Evolutionary conservation across 768 basidiomycete species (phyloP).

Genomic region (Mycena kentingensis): DNA sequence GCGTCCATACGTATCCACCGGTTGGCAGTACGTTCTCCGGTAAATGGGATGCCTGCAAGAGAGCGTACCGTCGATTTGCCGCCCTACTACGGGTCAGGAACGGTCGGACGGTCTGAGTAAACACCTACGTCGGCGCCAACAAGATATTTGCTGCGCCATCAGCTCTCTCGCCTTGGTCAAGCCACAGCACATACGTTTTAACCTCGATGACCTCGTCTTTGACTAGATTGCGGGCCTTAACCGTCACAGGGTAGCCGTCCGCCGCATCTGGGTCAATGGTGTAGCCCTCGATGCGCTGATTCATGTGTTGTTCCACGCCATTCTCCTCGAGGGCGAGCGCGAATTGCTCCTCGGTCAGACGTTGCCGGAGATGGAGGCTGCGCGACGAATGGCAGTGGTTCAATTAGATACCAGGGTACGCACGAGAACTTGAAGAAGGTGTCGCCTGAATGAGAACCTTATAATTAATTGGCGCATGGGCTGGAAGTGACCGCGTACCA

Average conservation of each 20-base stretch:
- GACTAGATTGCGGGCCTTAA: conserved; percentile 21
- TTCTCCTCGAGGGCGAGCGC: conserved; percentile 16
- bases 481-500: conserved; percentile 1
- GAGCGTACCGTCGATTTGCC: conserved; percentile 23
- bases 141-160: conserved; percentile 22
- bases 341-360: conserved; percentile 22
- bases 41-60: conserved; percentile 16
- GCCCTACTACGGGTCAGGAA: conserved; percentile 8
- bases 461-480: not conserved
- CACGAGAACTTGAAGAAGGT: conserved; percentile 25
- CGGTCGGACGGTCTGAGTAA: not conserved
- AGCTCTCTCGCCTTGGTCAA: no score
- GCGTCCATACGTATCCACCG: conserved; percentile 28
- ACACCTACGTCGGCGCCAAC: conserved; percentile 21
- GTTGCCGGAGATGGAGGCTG: conserved; percentile 25
- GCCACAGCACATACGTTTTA: conserved; percentile 14
- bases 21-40: conserved; percentile 20
- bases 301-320: conserved; percentile 14
- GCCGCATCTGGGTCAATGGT: conserved; percentile 11
- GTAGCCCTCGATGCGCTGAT: conserved; percentile 15
- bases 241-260: conserved; percentile 22
- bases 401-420: not conserved
- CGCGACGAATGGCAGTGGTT: not conserved
- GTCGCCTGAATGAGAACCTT: conserved; percentile 10
- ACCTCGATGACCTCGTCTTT: conserved; percentile 19